A percentile compares a stretch with the other conserved stretches of the same genome.
These are phyloP conservation scores for Acorus calamus DNA, from an alignment of 106 monocot species.

Conservation along the genomic window DNA sequence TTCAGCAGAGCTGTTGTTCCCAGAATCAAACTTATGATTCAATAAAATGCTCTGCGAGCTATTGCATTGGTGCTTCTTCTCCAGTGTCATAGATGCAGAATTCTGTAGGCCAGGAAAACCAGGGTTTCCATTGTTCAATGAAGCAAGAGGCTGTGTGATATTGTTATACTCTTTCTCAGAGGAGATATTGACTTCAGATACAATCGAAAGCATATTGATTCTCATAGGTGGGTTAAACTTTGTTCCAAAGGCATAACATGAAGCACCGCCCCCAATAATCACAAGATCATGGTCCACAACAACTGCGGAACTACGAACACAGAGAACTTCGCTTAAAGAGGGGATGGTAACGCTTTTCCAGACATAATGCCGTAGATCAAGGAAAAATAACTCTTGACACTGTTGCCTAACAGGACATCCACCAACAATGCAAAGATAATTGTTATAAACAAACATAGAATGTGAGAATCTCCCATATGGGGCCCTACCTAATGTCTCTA, in stretches of 20 bases:
- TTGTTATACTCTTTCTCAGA: neutral
- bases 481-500: too few relatives aligned
- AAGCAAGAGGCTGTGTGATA: neutral
- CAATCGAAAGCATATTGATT: slow-evolving; percentile 43
- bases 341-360: slow-evolving; percentile 50
- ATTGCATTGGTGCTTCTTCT: neutral
- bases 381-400: slow-evolving; percentile 40
- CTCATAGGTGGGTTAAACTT: slow-evolving; percentile 73
- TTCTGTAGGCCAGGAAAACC: neutral
- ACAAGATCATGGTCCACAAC: slow-evolving; percentile 65
- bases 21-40: neutral
- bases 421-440: slow-evolving; percentile 77
- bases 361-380: slow-evolving; percentile 34
- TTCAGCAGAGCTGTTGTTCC: neutral
- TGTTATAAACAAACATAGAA: slow-evolving; percentile 72
- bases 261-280: slow-evolving; percentile 82
- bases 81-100: neutral
- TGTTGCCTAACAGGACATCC: slow-evolving; percentile 68
- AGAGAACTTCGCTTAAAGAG: slow-evolving; percentile 41
- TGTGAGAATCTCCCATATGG: slow-evolving; percentile 91
- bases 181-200: neutral
- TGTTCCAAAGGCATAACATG: slow-evolving; percentile 98
- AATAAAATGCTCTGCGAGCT: neutral
- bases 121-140: neutral
- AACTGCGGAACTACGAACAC: slow-evolving; percentile 63